These are phyloP conservation scores for Murraya paniculata DNA, from an alignment of 345 rosid genomes.

Conservation along the genomic window DNA sequence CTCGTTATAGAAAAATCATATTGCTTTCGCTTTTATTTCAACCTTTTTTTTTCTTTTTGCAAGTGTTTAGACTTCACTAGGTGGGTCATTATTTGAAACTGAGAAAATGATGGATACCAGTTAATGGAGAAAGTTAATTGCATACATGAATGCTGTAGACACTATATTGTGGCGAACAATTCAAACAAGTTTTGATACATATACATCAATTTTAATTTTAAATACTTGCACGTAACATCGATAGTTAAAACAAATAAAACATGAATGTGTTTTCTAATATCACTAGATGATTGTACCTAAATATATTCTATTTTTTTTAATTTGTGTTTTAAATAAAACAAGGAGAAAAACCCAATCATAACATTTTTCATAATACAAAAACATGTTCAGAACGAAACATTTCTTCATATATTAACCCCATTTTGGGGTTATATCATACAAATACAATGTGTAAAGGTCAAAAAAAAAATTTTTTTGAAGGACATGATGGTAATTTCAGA, in stretches of 20 bases:
- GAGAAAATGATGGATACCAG: neutral
- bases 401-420: too few relatives aligned
- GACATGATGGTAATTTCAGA: neutral
- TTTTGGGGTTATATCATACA: neutral
- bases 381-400: too few relatives aligned
- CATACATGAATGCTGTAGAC: neutral
- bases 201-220: too few relatives aligned
- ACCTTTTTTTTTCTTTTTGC: neutral
- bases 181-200: too few relatives aligned
- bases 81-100: neutral
- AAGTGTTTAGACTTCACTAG: neutral
- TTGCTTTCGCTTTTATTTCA: neutral
- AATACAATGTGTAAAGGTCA: neutral
- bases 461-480: neutral
- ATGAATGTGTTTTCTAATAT: too few relatives aligned
- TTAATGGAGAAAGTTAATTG: neutral
- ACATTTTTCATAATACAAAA: too few relatives aligned
- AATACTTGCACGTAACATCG: too few relatives aligned
- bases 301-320: too few relatives aligned
- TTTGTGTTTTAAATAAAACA: too few relatives aligned
- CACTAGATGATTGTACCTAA: too few relatives aligned
- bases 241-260: too few relatives aligned
- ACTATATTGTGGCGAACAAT: neutral
- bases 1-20: neutral
- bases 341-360: too few relatives aligned